These are phyloP conservation scores for Populus pruinosa DNA, from an alignment of 345 rosid genomes.

Conservation along the genomic window DNA sequence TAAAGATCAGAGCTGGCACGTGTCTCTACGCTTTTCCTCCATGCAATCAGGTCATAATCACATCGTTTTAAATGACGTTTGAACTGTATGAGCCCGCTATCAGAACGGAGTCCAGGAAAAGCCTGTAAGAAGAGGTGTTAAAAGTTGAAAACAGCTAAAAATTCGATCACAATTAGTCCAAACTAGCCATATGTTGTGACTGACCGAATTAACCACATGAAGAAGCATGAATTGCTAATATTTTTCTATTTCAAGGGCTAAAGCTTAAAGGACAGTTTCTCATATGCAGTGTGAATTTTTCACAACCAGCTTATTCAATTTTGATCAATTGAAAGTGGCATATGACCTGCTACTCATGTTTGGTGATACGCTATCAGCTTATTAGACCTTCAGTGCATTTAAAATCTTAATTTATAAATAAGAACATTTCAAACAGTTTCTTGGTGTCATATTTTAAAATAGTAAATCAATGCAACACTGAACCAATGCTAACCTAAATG, in stretches of 20 bases:
- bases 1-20: constrained; percentile 77
- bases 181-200: not conserved
- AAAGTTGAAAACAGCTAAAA: not conserved
- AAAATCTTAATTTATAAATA: not conserved
- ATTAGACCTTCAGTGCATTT: not conserved
- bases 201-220: not conserved
- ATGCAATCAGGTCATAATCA: constrained; percentile 72
- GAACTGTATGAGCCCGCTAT: constrained; percentile 81
- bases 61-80: constrained; percentile 91
- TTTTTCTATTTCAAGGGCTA: not conserved
- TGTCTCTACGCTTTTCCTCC: constrained; percentile 80
- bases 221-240: not conserved
- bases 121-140: constrained; percentile 39
- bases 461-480: not conserved
- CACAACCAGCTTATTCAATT: not conserved
- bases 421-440: not conserved
- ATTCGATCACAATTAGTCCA: not conserved
- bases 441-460: not conserved
- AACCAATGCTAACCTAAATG: not conserved
- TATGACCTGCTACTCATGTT: not conserved
- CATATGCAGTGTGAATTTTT: not conserved
- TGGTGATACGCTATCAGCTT: not conserved
- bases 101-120: constrained; percentile 80
- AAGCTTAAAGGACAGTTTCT: not conserved
- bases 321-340: not conserved